Conservation (phyloP, 768 basidiomycete species). For the Tricholoma terreum region DNA sequence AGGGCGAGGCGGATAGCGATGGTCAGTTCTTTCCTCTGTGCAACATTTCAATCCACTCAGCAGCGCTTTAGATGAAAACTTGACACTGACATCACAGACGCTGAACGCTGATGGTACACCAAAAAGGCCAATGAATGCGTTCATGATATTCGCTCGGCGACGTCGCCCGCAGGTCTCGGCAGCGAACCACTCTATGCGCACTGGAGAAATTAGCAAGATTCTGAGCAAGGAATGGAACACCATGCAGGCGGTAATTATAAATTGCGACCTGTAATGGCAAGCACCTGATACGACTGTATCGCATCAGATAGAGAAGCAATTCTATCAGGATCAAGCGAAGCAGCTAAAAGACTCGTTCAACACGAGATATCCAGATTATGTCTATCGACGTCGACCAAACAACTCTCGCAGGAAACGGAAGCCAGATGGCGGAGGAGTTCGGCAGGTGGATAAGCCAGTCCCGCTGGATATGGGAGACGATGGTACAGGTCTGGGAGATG, state of each 20-base stretch:
- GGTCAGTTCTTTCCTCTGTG: conserved; percentile 29
- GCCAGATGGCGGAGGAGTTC: conserved; percentile 28
- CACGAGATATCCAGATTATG: conserved; percentile 83
- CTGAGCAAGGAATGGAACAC: conserved; percentile 83
- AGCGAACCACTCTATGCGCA: conserved; percentile 88
- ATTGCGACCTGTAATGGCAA: neutral
- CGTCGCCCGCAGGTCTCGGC: conserved; percentile 80
- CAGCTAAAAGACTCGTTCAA: conserved; percentile 85
- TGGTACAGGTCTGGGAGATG: conserved; percentile 25
- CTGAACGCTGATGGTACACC: conserved; percentile 86
- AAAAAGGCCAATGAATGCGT: conserved; percentile 90
- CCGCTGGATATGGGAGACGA: conserved; percentile 32
- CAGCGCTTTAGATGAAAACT: conserved; percentile 25
- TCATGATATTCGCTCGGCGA: conserved; percentile 88
- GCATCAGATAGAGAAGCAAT: conserved; percentile 72
- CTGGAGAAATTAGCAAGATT: conserved; percentile 87
- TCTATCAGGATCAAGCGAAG: conserved; percentile 86
- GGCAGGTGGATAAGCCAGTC: conserved; percentile 27
- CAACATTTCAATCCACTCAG: neutral
- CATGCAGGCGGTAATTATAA: conserved; percentile 63
- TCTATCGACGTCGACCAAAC: conserved; percentile 84
- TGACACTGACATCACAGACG: conserved; percentile 68
- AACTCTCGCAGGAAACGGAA: conserved; percentile 68
- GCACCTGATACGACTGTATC: neutral
- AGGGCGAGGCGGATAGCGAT: conserved; percentile 43